phyloP scores from a whole-genome alignment of 345 rosid genomes.

The Pistacia integerrima region DNA sequence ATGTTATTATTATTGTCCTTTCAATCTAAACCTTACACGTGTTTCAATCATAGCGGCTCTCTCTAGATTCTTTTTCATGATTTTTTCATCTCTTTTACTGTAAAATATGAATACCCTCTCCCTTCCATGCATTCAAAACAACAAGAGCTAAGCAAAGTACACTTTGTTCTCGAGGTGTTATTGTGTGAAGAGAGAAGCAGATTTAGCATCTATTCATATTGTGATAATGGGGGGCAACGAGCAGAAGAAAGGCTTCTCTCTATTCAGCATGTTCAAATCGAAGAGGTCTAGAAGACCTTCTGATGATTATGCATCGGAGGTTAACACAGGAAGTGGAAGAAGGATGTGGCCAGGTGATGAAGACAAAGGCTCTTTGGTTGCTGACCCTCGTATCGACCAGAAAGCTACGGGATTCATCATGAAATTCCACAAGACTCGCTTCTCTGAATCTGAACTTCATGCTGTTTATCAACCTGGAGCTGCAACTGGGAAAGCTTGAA shows the following conservation, averaged over 20 bases:
- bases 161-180: no score
- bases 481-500: not conserved
- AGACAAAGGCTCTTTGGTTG: conserved; percentile 40
- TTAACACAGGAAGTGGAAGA: conserved; percentile 12
- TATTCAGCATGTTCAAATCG: conserved; percentile 38
- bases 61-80: not conserved
- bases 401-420: conserved; percentile 56
- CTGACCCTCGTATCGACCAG: conserved; percentile 47
- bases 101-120: not conserved
- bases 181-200: no score
- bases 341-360: conserved; percentile 40
- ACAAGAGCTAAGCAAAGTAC: not conserved
- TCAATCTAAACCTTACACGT: conserved; percentile 6
- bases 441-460: conserved; percentile 46
- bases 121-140: not conserved
- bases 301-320: conserved; percentile 22
- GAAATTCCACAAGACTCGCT: conserved; percentile 48
- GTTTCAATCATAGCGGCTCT: not conserved
- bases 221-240: no score
- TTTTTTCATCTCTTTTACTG: not conserved
- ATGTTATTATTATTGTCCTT: not conserved
- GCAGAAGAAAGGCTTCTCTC: no score
- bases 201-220: no score
- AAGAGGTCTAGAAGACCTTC: conserved; percentile 28
- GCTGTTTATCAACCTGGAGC: conserved; percentile 20